phyloP scores from a whole-genome alignment of 2,329 filamentous ascomycete species.

The Dothistroma pini region DNA sequence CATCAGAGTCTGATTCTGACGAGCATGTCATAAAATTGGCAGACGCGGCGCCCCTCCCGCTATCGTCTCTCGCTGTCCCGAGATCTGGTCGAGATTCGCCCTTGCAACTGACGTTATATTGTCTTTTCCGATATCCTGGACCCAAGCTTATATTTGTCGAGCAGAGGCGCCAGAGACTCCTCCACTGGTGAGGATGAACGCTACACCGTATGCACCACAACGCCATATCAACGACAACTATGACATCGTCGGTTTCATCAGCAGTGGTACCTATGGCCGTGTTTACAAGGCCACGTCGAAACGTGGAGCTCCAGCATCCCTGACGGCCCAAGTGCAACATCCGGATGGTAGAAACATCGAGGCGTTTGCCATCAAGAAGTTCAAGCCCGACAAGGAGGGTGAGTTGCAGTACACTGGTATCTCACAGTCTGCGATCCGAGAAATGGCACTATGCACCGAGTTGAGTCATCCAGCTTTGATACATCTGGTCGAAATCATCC shows the following conservation, averaged over 20 bases:
- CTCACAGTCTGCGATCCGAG: slow-evolving; percentile 92
- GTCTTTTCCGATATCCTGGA: slow-evolving; percentile 7
- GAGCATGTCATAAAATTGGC: not conserved
- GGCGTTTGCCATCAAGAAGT: slow-evolving; percentile 98
- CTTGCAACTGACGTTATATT: not conserved
- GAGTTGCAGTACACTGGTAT: slow-evolving; percentile 97
- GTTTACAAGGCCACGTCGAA: slow-evolving; percentile 96
- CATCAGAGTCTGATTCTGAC: not conserved
- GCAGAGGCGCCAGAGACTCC: slow-evolving; percentile 30
- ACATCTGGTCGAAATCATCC: slow-evolving; percentile 86
- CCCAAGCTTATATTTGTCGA: slow-evolving; percentile 8
- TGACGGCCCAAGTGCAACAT: slow-evolving; percentile 25
- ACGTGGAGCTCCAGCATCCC: slow-evolving; percentile 58
- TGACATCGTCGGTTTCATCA: slow-evolving; percentile 97
- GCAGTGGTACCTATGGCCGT: slow-evolving; percentile 93
- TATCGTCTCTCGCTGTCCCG: not conserved
- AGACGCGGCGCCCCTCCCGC: not conserved
- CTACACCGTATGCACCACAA: slow-evolving; percentile 60
- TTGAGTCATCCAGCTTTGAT: slow-evolving; percentile 86
- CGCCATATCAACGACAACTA: slow-evolving; percentile 89
- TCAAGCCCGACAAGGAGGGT: slow-evolving; percentile 98
- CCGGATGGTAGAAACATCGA: slow-evolving; percentile 48
- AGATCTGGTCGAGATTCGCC: not conserved
- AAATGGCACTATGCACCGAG: slow-evolving; percentile 96
- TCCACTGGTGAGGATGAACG: slow-evolving; percentile 33